These are phyloP conservation scores for Alternaria consortialis DNA, from an alignment of 2,329 filamentous ascomycete genomes.

Conservation along the genomic window DNA sequence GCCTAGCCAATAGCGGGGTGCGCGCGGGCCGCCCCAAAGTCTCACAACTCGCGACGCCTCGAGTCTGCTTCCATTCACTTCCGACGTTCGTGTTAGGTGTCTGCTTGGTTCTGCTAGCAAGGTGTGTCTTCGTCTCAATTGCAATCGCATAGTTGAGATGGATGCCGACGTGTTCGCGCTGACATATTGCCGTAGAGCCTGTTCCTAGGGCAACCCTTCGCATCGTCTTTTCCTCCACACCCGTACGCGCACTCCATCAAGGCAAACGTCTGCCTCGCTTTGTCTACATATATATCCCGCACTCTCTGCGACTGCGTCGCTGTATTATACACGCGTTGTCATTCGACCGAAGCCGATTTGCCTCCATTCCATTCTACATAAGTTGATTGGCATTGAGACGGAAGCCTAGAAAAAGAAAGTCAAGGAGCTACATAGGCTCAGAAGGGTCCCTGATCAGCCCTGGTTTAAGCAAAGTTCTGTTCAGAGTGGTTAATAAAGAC, in stretches of 20 bases:
- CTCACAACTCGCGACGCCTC: slow-evolving; percentile 30
- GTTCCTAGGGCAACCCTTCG: slow-evolving; percentile 38
- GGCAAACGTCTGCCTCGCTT: slow-evolving; percentile 33
- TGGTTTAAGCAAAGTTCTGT: no score
- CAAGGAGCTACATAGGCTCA: neutral
- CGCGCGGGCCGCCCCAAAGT: slow-evolving; percentile 25
- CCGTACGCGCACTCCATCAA: slow-evolving; percentile 16
- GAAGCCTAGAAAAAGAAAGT: neutral
- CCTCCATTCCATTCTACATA: neutral
- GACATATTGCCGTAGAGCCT: slow-evolving; percentile 25
- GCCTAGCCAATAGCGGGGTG: slow-evolving; percentile 16
- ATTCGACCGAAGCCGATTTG: neutral
- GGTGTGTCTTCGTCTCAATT: slow-evolving; percentile 18
- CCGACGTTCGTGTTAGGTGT: slow-evolving; percentile 20
- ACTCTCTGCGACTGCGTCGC: neutral
- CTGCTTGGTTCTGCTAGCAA: slow-evolving; percentile 19
- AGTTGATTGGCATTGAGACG: neutral
- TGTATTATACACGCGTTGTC: slow-evolving; percentile 10
- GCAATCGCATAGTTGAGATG: slow-evolving; percentile 16
- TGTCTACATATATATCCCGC: slow-evolving; percentile 3
- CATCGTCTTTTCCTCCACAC: slow-evolving; percentile 17
- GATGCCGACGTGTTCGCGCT: slow-evolving; percentile 17
- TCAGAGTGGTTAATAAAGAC: neutral
- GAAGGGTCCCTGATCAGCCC: neutral
- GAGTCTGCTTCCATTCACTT: slow-evolving; percentile 25